phyloP scores from a whole-genome alignment of 2,329 filamentous ascomycete genomes.

The Pyrenophora seminiperda region DNA sequence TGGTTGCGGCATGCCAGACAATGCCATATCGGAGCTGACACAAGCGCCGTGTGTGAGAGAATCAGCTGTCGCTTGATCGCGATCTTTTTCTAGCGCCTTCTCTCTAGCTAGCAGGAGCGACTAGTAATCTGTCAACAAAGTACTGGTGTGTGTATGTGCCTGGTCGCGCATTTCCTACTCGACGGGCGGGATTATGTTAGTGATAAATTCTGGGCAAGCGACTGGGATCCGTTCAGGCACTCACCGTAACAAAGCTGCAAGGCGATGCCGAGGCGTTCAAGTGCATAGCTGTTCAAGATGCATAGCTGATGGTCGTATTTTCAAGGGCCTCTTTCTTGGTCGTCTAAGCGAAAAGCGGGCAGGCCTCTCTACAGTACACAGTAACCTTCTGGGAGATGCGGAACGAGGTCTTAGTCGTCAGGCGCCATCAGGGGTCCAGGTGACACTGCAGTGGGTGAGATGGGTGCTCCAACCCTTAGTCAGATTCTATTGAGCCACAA shows the following conservation, averaged over 20 bases:
- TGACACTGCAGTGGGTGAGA: conserved; percentile 23
- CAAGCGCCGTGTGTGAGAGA: no score
- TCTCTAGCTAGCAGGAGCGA: background rate
- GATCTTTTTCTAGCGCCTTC: no score
- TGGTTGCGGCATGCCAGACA: no score
- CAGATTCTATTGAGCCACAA: conserved; percentile 30
- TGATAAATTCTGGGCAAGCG: background rate
- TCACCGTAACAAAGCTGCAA: background rate
- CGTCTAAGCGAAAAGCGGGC: conserved; percentile 2
- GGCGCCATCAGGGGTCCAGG: conserved; percentile 18
- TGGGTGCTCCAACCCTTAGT: conserved; percentile 33
- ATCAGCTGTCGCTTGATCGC: no score
- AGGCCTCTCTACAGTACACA: background rate
- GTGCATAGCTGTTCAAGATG: background rate
- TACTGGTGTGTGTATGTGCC: no score
- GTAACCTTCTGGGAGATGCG: conserved; percentile 4
- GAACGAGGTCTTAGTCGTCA: conserved; percentile 9
- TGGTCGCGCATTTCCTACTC: conserved; percentile 1
- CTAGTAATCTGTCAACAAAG: background rate
- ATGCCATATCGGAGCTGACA: no score
- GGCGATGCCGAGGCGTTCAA: conserved; percentile 3
- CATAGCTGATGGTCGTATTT: conserved; percentile 6
- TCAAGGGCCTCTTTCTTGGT: background rate
- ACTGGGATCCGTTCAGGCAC: background rate
- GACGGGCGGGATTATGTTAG: background rate